Percentiles rank a stretch among this genome's conserved stretches.
Conservation (phyloP, 2,329 filamentous ascomycete species). For the Diaporthe ilicicola region DNA sequence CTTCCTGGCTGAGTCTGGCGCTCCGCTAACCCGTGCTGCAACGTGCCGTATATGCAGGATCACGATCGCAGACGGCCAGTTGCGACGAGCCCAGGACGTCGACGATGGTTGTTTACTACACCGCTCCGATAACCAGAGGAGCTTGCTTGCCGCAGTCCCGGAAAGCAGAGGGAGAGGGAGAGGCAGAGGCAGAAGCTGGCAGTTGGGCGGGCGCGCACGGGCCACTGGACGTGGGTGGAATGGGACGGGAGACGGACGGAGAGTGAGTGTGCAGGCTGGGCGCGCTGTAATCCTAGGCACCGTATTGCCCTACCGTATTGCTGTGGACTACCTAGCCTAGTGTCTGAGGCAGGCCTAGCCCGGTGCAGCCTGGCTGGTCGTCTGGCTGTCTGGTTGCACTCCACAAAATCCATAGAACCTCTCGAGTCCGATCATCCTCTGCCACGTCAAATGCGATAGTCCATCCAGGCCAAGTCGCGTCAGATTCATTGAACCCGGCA, state of each 20-base stretch:
- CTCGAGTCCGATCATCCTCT: conserved; percentile 22
- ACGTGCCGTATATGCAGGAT: not conserved
- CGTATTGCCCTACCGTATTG: not conserved
- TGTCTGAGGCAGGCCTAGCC: no score
- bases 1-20: not conserved
- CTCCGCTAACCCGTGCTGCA: conserved; percentile 1
- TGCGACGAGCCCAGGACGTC: not conserved
- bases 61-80: not conserved
- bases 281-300: not conserved
- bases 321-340: not conserved
- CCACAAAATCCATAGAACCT: conserved; percentile 19
- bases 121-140: not conserved
- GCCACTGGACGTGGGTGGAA: not conserved
- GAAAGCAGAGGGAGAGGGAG: no score
- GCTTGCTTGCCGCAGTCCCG: not conserved
- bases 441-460: conserved; percentile 28
- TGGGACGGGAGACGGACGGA: no score
- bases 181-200: not conserved
- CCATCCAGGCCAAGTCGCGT: conserved; percentile 22
- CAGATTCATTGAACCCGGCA: conserved; percentile 16
- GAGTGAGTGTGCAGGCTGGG: no score
- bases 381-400: conserved; percentile 3
- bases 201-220: not conserved
- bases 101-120: not conserved
- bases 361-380: not conserved